Conservation (phyloP, 73 alveolate genomes). For the Paramecium tetraurelia region DNA sequence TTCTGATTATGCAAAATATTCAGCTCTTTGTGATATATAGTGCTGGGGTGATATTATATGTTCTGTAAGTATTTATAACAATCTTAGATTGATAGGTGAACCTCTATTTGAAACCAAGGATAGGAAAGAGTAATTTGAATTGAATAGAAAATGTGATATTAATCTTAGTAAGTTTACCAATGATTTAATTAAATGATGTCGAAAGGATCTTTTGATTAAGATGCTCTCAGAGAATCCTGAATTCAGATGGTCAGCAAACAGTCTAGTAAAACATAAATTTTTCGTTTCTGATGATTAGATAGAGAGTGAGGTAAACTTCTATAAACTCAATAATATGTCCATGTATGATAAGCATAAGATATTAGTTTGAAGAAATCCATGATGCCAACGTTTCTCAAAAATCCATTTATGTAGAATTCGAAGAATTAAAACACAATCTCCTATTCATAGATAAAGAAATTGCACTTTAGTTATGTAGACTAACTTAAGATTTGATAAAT, state of each 20-base stretch:
- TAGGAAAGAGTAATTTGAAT: not conserved
- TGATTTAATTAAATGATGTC: not conserved
- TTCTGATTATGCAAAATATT: slow-evolving; percentile 47
- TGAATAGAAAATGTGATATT: slow-evolving; percentile 26
- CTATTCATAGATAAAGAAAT: not conserved
- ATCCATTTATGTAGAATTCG: not conserved
- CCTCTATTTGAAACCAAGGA: slow-evolving; percentile 34
- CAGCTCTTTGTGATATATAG: slow-evolving; percentile 46
- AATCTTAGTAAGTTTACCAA: not conserved
- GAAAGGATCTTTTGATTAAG: not conserved
- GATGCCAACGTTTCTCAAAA: not conserved
- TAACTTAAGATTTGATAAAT: slow-evolving; percentile 4
- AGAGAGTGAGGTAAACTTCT: slow-evolving; percentile 3
- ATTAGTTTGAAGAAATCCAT: slow-evolving; percentile 11
- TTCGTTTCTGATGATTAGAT: not conserved
- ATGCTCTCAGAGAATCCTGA: slow-evolving; percentile 28
- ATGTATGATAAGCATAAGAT: not conserved
- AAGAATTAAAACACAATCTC: not conserved
- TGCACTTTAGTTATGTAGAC: not conserved
- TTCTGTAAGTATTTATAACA: not conserved
- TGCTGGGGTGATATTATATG: slow-evolving; percentile 41
- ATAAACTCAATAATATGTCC: not conserved
- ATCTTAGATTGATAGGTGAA: slow-evolving; percentile 7
- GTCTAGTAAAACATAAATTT: not conserved
- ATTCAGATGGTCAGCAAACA: not conserved